Evolutionary conservation across 495 filamentous ascomycete genomes (phyloP).

Genomic region (Penicillium goetzii): DNA sequence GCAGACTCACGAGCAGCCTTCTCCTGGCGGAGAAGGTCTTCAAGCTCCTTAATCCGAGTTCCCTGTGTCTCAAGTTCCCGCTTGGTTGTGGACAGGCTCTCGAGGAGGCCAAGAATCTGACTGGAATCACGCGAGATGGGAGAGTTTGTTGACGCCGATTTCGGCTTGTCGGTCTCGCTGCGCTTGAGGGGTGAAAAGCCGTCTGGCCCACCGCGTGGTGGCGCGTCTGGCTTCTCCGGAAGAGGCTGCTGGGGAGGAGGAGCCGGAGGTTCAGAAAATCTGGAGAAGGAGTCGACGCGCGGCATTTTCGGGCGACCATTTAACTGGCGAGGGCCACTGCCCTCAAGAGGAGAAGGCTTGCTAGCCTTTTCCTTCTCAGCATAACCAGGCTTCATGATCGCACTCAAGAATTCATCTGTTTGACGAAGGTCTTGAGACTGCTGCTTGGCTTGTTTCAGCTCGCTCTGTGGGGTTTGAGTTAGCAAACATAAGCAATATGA

Average conservation of each 20-base stretch:
- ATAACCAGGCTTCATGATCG: slow-evolving; percentile 68
- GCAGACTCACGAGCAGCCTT: slow-evolving; percentile 78
- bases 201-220: slow-evolving; percentile 48
- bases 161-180: slow-evolving; percentile 73
- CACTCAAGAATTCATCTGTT: slow-evolving; percentile 78
- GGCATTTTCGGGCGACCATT: slow-evolving; percentile 57
- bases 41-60: slow-evolving; percentile 77
- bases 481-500: background rate
- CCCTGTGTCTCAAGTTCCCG: slow-evolving; percentile 80
- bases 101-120: slow-evolving; percentile 78
- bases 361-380: slow-evolving; percentile 64
- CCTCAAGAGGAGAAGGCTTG: slow-evolving; percentile 44
- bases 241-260: slow-evolving; percentile 91
- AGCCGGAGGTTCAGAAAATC: slow-evolving; percentile 87
- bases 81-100: slow-evolving; percentile 77
- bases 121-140: slow-evolving; percentile 68
- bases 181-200: slow-evolving; percentile 64
- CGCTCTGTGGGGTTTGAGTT: slow-evolving; percentile 63
- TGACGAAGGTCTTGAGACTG: slow-evolving; percentile 82
- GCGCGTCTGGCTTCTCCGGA: slow-evolving; percentile 83
- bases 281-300: slow-evolving; percentile 58
- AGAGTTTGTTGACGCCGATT: slow-evolving; percentile 57
- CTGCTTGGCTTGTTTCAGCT: slow-evolving; percentile 84
- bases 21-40: slow-evolving; percentile 77
- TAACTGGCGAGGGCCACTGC: slow-evolving; percentile 41